Conservation (phyloP, 1,284 basidiomycete species). For the Malassezia brasiliensis region DNA sequence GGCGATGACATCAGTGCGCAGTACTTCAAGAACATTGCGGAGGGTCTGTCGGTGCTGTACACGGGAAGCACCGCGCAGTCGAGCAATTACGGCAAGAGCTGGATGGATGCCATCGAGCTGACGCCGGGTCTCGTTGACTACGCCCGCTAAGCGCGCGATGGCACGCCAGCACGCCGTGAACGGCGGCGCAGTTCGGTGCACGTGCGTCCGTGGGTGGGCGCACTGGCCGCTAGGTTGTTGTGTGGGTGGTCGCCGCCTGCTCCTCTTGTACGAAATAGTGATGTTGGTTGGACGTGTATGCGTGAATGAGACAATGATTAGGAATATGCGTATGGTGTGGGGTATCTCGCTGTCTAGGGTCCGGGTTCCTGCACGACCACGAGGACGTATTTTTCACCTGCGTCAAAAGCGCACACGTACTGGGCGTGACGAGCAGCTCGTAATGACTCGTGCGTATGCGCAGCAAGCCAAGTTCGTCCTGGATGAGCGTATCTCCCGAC, state of each 20-base stretch:
- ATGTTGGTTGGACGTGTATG: too few species aligned
- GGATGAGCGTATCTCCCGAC: neutral
- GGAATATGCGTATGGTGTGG: too few species aligned
- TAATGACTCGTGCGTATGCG: conserved; percentile 37
- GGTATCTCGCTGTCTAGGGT: neutral
- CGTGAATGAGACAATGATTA: too few species aligned
- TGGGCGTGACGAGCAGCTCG: conserved; percentile 44
- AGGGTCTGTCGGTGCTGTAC: conserved; percentile 32
- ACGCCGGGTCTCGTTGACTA: conserved; percentile 41
- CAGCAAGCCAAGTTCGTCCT: conserved; percentile 38
- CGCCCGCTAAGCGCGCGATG: neutral
- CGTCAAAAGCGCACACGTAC: neutral
- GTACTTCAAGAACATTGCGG: conserved; percentile 32
- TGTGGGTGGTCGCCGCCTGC: too few species aligned
- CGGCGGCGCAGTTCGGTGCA: too few species aligned
- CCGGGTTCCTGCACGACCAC: conserved; percentile 32
- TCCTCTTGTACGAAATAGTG: too few species aligned
- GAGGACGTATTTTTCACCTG: conserved; percentile 35
- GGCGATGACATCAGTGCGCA: conserved; percentile 37
- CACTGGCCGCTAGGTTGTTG: too few species aligned
- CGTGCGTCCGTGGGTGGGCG: too few species aligned
- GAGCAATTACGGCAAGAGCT: conserved; percentile 18
- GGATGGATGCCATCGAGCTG: conserved; percentile 27
- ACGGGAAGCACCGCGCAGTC: conserved; percentile 4
- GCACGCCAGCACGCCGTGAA: too few species aligned